Conservation (phyloP, 1,139 yeast species). For the Wickerhamomyces sp. region DNA sequence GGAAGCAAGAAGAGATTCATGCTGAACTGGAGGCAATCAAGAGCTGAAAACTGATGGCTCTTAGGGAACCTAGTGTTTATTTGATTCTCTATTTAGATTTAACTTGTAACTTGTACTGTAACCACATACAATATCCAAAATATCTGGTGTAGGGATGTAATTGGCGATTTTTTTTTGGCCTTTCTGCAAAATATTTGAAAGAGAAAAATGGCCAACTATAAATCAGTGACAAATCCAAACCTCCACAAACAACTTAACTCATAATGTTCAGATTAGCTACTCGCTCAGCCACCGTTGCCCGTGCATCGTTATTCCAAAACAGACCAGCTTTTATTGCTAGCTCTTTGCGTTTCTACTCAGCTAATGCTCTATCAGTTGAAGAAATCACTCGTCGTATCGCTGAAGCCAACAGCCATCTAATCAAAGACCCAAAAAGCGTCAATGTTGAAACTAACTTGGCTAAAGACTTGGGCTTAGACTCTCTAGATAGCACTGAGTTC, state of each 20-base stretch:
- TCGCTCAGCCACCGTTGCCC: conserved; percentile 14
- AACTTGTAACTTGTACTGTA: neutral
- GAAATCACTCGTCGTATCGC: conserved; percentile 26
- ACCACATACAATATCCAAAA: neutral
- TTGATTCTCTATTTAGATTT: neutral
- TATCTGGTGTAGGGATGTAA: neutral
- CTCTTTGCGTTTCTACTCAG: conserved; percentile 21
- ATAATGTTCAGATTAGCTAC: conserved; percentile 25
- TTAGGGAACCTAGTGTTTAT: neutral
- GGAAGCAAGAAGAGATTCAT: conserved; percentile 37
- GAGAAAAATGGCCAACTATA: neutral
- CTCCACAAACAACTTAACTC: neutral
- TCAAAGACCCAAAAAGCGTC: conserved; percentile 24
- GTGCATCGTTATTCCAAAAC: conserved; percentile 11
- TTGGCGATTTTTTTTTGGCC: neutral
- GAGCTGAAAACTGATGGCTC: conserved; percentile 5
- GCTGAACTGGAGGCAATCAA: conserved; percentile 42
- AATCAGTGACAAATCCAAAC: neutral
- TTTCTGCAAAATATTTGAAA: neutral
- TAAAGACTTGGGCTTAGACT: conserved; percentile 60
- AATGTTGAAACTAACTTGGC: conserved; percentile 27
- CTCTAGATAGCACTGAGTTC: conserved; percentile 68
- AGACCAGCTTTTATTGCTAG: conserved; percentile 6
- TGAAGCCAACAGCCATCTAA: conserved; percentile 22
- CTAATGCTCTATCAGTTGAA: conserved; percentile 19